Conservation (phyloP, 208 protist genomes). For the Leishmania amazonensis region DNA sequence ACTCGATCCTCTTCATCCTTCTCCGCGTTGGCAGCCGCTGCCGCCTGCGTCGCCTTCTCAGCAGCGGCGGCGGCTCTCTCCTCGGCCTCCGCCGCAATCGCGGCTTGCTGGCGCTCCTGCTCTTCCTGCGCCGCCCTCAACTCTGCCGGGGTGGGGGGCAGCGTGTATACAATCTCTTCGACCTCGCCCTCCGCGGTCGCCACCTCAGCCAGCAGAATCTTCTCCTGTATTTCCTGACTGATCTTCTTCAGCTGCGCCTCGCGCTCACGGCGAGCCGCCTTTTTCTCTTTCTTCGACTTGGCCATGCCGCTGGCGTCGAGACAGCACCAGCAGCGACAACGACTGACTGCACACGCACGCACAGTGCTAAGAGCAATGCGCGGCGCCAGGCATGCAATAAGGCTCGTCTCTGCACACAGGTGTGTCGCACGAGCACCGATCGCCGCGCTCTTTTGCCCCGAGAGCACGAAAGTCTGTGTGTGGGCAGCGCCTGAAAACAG, state of each 20-base stretch:
- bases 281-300: constrained; percentile 20
- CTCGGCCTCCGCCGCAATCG: constrained; percentile 4
- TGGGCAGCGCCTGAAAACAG: too few species aligned
- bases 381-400: not conserved
- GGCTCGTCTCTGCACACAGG: not conserved
- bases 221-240: constrained; percentile 40
- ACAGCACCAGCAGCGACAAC: not conserved
- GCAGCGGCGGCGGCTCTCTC: constrained; percentile 5
- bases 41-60: not conserved
- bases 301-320: constrained; percentile 4
- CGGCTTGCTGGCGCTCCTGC: constrained; percentile 3
- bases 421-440: not conserved
- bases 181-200: constrained; percentile 22
- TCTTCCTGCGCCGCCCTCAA: constrained; percentile 8
- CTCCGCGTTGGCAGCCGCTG: constrained; percentile 13
- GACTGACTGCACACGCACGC: not conserved
- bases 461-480: not conserved
- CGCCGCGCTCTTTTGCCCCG: constrained; percentile 15
- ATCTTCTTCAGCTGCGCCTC: constrained; percentile 49
- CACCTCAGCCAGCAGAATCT: constrained; percentile 29
- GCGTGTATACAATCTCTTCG: constrained; percentile 53
- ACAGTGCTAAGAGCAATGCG: not conserved
- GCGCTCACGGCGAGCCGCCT: constrained; percentile 42
- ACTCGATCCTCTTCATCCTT: constrained; percentile 38
- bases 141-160: constrained; percentile 32